A percentile compares a stretch with the other conserved stretches of the same genome.
These are phyloP conservation scores for Albugo candida DNA, from an alignment of 352 stramenopile species.

Conservation along the genomic window DNA sequence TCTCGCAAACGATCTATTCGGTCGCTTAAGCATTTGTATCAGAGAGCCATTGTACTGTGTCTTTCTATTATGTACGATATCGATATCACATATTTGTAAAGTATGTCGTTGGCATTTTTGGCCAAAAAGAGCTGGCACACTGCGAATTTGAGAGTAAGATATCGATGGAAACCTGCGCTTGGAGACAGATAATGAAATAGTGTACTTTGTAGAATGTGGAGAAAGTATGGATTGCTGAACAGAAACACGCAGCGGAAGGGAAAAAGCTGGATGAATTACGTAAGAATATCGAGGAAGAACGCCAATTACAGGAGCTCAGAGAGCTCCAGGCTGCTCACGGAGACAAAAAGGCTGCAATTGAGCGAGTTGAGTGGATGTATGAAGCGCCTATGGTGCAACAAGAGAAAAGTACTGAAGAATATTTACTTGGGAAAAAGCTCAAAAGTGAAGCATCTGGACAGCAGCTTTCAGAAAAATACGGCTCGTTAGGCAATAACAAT, in stretches of 20 bases:
- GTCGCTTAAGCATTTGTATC: too few species aligned
- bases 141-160: constrained; percentile 78
- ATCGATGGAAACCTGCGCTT: not conserved
- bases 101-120: constrained; percentile 84
- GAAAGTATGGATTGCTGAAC: constrained; percentile 94
- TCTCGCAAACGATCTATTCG: too few species aligned
- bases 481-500: constrained; percentile 37
- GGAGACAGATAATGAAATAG: not conserved
- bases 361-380: constrained; percentile 94
- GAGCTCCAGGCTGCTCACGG: constrained; percentile 76
- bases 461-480: constrained; percentile 30
- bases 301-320: constrained; percentile 88
- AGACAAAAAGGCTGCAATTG: constrained; percentile 56
- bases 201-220: constrained; percentile 81
- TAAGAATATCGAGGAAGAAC: constrained; percentile 92
- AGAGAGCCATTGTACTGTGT: too few species aligned
- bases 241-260: constrained; percentile 85
- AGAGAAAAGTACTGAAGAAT: constrained; percentile 71
- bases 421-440: constrained; percentile 83
- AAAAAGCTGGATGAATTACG: constrained; percentile 87
- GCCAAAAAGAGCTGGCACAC: constrained; percentile 97
- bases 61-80: too few species aligned
- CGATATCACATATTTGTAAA: not conserved
- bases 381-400: constrained; percentile 72
- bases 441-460: constrained; percentile 22